Percentiles rank a stretch among this genome's conserved stretches.
Evolutionary conservation across 805 yeast species (phyloP).

Genomic region (Ogataea salicorniae): DNA sequence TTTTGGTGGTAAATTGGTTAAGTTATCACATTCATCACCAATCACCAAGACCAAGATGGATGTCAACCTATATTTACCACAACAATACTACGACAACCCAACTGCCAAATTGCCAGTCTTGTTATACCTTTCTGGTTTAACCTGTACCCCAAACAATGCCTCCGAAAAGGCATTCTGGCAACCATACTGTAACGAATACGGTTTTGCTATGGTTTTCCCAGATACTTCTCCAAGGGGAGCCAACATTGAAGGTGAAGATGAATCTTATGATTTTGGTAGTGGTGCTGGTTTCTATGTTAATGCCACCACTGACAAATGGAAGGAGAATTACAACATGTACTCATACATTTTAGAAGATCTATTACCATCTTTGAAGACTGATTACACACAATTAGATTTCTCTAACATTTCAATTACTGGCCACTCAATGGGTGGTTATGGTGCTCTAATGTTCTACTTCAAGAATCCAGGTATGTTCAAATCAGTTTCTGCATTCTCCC

Average conservation of each 20-base stretch:
- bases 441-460: constrained; percentile 68
- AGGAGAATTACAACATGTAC: constrained; percentile 77
- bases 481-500: constrained; percentile 86
- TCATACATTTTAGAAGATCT: constrained; percentile 75
- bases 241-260: constrained; percentile 61
- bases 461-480: constrained; percentile 67
- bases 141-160: constrained; percentile 92
- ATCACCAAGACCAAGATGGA: constrained; percentile 69
- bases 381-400: constrained; percentile 52
- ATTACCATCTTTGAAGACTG: constrained; percentile 42
- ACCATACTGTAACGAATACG: constrained; percentile 71
- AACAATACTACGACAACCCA: constrained; percentile 35
- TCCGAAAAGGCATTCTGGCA: constrained; percentile 90
- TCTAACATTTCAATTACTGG: constrained; percentile 75
- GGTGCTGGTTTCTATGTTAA: constrained; percentile 95
- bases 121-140: constrained; percentile 79
- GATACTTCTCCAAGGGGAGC: constrained; percentile 96
- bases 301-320: constrained; percentile 72
- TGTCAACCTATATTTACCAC: constrained; percentile 79
- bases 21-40: constrained; percentile 68
- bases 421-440: constrained; percentile 98
- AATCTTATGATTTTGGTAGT: constrained; percentile 81
- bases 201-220: constrained; percentile 87
- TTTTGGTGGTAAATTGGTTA: constrained; percentile 72
- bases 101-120: constrained; percentile 59